These are phyloP conservation scores for Phialemoniopsis sp. DNA, from an alignment of 2,329 filamentous ascomycete species.

Conservation along the genomic window DNA sequence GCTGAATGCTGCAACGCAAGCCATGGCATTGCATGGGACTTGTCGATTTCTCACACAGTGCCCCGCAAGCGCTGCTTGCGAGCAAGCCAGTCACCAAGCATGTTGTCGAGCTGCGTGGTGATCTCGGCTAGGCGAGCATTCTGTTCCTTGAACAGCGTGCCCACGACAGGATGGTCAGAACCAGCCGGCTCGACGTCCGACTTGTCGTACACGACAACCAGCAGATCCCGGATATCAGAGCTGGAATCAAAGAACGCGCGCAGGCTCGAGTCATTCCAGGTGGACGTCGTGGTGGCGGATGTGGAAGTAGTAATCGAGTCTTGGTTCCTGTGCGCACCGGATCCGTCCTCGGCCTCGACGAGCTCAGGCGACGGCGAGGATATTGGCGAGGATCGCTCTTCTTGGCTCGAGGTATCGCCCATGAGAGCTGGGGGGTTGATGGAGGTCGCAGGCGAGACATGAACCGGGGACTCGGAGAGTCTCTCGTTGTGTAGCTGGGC, in stretches of 20 bases:
- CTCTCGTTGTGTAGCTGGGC: conserved; percentile 32
- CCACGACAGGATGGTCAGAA: conserved; percentile 80
- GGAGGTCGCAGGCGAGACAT: conserved; percentile 53
- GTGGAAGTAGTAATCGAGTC: conserved; percentile 50
- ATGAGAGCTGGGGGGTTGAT: conserved; percentile 62
- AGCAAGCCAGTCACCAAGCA: conserved; percentile 79
- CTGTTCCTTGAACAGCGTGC: conserved; percentile 79
- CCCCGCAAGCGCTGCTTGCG: conserved; percentile 61
- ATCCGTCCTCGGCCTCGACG: conserved; percentile 40
- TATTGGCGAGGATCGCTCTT: conserved; percentile 52
- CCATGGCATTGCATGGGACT: too few relatives aligned
- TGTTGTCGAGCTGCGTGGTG: conserved; percentile 79
- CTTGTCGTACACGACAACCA: conserved; percentile 91
- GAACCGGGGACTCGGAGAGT: conserved; percentile 64
- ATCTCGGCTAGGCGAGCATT: conserved; percentile 83
- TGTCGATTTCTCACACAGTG: too few relatives aligned
- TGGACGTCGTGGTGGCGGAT: conserved; percentile 52
- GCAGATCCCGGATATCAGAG: conserved; percentile 81
- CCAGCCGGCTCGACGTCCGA: conserved; percentile 74
- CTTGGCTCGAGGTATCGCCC: conserved; percentile 67
- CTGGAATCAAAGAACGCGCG: conserved; percentile 89
- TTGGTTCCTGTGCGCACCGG: conserved; percentile 33
- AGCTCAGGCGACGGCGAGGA: conserved; percentile 64
- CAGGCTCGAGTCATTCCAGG: conserved; percentile 84
- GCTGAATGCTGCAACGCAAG: too few relatives aligned